These are phyloP conservation scores for Moricandia arvensis DNA, from an alignment of 345 rosid species.

Conservation along the genomic window DNA sequence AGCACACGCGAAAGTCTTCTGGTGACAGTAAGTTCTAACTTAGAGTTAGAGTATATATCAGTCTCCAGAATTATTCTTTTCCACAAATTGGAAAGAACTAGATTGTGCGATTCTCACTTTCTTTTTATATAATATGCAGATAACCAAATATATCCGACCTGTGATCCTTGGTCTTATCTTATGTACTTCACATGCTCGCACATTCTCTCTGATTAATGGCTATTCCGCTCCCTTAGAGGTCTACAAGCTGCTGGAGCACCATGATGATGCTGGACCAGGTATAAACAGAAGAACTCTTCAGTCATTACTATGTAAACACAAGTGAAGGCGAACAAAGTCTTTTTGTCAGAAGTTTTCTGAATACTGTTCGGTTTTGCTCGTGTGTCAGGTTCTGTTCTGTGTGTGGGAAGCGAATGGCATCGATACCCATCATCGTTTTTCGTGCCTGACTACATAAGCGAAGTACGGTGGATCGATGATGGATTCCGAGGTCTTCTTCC, in stretches of 20 bases:
- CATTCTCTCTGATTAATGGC: slow-evolving; percentile 83
- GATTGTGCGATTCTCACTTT: not conserved
- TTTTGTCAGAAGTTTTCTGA: not conserved
- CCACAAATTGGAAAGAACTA: not conserved
- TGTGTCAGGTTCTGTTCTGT: slow-evolving; percentile 72
- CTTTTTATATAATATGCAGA: slow-evolving; percentile 46
- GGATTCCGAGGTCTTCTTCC: slow-evolving; percentile 97
- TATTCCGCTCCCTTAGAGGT: slow-evolving; percentile 78
- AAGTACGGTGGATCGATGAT: slow-evolving; percentile 91
- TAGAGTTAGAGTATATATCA: not conserved
- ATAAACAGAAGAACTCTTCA: slow-evolving; percentile 16
- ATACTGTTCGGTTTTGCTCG: not conserved
- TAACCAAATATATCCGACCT: slow-evolving; percentile 69
- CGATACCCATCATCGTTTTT: slow-evolving; percentile 94
- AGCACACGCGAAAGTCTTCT: slow-evolving; percentile 47
- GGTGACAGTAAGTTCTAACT: slow-evolving; percentile 51
- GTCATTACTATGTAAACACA: not conserved
- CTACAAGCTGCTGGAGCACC: slow-evolving; percentile 88
- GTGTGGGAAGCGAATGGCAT: slow-evolving; percentile 99
- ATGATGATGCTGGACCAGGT: slow-evolving; percentile 80
- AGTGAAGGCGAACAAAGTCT: slow-evolving; percentile 4
- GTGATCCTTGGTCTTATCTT: slow-evolving; percentile 70
- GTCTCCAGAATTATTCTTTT: slow-evolving; percentile 1
- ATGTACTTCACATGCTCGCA: slow-evolving; percentile 83
- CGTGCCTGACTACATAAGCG: slow-evolving; percentile 63